Percentiles rank a stretch among this genome's conserved stretches.
phyloP scores from a whole-genome alignment of 495 filamentous ascomycete species.

The Trichoderma erinaceum region DNA sequence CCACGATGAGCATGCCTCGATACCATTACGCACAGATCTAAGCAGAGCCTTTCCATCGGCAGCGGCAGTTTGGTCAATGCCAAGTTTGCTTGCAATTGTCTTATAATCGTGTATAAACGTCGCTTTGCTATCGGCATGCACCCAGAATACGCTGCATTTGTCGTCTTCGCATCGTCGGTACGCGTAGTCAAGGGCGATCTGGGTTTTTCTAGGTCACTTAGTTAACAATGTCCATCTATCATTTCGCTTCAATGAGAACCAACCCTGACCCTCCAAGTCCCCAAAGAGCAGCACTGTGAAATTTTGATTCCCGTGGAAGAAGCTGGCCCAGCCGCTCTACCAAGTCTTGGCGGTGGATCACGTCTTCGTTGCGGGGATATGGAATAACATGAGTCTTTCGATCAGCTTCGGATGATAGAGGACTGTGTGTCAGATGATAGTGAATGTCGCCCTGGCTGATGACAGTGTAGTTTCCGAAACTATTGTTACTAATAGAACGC shows the following conservation, averaged over 20 bases:
- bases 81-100: conserved; percentile 23
- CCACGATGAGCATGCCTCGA: conserved; percentile 25
- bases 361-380: conserved; percentile 13
- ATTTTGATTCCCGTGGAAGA: conserved; percentile 2
- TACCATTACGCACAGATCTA: conserved; percentile 17
- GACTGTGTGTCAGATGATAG: not conserved
- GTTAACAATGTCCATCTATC: not conserved
- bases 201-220: not conserved
- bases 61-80: conserved; percentile 18
- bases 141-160: conserved; percentile 29
- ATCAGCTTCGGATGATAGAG: not conserved
- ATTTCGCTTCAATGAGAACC: not conserved
- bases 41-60: conserved; percentile 18
- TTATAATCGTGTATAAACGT: conserved; percentile 29
- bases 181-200: not conserved
- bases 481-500: not conserved
- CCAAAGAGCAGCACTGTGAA: conserved; percentile 2
- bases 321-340: not conserved
- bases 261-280: not conserved
- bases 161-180: conserved; percentile 23
- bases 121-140: conserved; percentile 26
- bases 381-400: conserved; percentile 5
- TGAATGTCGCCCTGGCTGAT: not conserved
- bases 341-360: conserved; percentile 6
- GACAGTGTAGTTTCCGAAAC: not conserved